Evolutionary conservation across 345 rosid species (phyloP).

Genomic region (Populus nigra): DNA sequence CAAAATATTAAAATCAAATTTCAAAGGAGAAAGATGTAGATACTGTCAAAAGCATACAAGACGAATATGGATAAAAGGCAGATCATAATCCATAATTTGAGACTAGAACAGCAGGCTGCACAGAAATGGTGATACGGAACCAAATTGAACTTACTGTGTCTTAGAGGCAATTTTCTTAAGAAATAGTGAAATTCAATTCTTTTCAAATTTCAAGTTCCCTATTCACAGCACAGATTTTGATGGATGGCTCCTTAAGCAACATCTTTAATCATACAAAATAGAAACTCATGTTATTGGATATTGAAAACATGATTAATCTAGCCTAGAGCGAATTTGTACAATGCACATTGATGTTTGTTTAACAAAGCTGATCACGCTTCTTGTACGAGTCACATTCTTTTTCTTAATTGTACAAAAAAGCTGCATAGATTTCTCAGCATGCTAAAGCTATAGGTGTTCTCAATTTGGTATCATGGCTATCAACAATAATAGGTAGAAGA

Average conservation of each 20-base stretch:
- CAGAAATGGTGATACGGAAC: background rate
- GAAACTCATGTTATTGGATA: background rate
- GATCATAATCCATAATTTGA: background rate
- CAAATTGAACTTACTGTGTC: slow-evolving; percentile 5
- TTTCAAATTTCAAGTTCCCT: background rate
- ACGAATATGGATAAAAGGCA: background rate
- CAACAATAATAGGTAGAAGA: background rate
- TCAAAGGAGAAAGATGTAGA: slow-evolving; percentile 3
- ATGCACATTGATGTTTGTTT: no score
- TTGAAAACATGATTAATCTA: background rate
- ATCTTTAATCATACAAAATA: background rate
- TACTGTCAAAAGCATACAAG: background rate
- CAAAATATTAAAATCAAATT: background rate
- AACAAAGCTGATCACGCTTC: background rate
- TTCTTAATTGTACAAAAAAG: background rate
- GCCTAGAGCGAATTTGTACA: background rate
- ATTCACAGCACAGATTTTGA: background rate
- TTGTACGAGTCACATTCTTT: background rate
- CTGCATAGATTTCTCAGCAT: background rate
- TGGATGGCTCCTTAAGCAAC: background rate
- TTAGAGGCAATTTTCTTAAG: background rate
- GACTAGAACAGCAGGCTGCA: background rate
- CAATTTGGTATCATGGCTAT: background rate
- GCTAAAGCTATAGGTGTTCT: slow-evolving; percentile 3
- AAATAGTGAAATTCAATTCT: background rate